phyloP scores from a whole-genome alignment of 2,329 filamentous ascomycete species.

The Purpureocillium takamizusanense region DNA sequence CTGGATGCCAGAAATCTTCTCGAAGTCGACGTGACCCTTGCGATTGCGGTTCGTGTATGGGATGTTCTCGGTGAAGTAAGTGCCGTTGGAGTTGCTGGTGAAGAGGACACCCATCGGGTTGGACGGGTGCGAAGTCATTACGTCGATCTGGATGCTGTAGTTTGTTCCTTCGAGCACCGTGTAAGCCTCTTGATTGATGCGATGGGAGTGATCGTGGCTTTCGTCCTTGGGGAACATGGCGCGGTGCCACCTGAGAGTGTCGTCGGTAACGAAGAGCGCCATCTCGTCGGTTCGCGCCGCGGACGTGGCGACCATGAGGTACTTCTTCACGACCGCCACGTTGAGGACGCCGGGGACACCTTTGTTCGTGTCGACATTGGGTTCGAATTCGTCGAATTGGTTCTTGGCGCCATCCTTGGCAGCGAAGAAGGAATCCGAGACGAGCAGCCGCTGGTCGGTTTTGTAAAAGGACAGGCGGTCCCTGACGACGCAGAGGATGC shows the following conservation, averaged over 20 bases:
- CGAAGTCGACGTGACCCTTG: constrained; percentile 79
- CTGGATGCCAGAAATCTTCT: constrained; percentile 85
- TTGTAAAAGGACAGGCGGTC: constrained; percentile 62
- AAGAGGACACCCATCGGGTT: constrained; percentile 80
- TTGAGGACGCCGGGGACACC: constrained; percentile 73
- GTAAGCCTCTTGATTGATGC: constrained; percentile 73
- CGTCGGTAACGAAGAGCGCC: constrained; percentile 80
- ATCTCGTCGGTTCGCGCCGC: constrained; percentile 79
- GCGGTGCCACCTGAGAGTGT: constrained; percentile 80
- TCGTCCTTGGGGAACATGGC: constrained; percentile 81
- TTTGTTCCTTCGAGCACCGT: constrained; percentile 93
- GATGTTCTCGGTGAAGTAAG: constrained; percentile 86
- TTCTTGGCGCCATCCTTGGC: constrained; percentile 31
- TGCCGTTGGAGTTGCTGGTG: constrained; percentile 95
- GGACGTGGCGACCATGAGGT: constrained; percentile 73
- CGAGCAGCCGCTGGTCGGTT: constrained; percentile 67
- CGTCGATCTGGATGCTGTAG: constrained; percentile 95
- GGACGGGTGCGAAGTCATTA: constrained; percentile 59
- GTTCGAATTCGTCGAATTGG: constrained; percentile 66
- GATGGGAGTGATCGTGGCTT: constrained; percentile 58
- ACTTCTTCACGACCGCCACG: constrained; percentile 77
- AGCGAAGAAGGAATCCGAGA: constrained; percentile 78
- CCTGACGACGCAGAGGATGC: constrained; percentile 72
- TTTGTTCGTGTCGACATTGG: constrained; percentile 63
- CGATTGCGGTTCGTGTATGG: constrained; percentile 83